Conservation (phyloP, 2,329 filamentous ascomycete species). For the Colletotrichum gloeosporioides region DNA sequence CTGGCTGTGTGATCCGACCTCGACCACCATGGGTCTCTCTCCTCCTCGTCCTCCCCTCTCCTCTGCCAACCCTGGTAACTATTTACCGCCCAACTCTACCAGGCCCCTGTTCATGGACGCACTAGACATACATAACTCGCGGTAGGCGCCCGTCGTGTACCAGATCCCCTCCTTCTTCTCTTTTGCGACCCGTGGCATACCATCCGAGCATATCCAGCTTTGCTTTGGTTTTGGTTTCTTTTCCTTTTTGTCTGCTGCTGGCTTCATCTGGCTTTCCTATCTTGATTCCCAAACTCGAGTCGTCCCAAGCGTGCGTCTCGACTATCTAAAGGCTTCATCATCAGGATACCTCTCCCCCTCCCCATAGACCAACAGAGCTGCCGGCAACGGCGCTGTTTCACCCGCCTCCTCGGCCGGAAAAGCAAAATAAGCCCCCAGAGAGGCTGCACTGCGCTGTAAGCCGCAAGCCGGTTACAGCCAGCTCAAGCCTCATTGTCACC, state of each 20-base stretch:
- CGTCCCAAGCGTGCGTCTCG: background rate
- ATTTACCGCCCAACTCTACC: background rate
- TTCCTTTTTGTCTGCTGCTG: slow-evolving; percentile 26
- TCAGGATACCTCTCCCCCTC: background rate
- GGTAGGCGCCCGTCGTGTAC: slow-evolving; percentile 47
- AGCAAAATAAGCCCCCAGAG: slow-evolving; percentile 5
- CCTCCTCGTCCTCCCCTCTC: background rate
- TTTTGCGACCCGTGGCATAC: slow-evolving; percentile 45
- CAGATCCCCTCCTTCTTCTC: slow-evolving; percentile 38
- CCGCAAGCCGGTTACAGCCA: slow-evolving; percentile 19
- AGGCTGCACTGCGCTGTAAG: slow-evolving; percentile 14
- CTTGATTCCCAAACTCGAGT: slow-evolving; percentile 26
- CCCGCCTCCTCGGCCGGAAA: slow-evolving; percentile 23
- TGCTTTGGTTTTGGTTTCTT: slow-evolving; percentile 24
- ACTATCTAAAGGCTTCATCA: background rate
- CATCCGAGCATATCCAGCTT: slow-evolving; percentile 37
- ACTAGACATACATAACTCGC: slow-evolving; percentile 52
- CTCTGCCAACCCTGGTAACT: background rate
- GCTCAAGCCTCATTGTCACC: slow-evolving; percentile 2
- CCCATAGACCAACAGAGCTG: slow-evolving; percentile 20
- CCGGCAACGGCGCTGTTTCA: slow-evolving; percentile 42
- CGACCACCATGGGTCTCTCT: slow-evolving; percentile 13
- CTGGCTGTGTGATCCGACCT: slow-evolving; percentile 22
- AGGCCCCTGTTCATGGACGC: slow-evolving; percentile 17
- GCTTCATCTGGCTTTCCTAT: slow-evolving; percentile 24